Evolutionary conservation across 495 filamentous ascomycete species (phyloP).

Genomic region (Penicillium arizonense): DNA sequence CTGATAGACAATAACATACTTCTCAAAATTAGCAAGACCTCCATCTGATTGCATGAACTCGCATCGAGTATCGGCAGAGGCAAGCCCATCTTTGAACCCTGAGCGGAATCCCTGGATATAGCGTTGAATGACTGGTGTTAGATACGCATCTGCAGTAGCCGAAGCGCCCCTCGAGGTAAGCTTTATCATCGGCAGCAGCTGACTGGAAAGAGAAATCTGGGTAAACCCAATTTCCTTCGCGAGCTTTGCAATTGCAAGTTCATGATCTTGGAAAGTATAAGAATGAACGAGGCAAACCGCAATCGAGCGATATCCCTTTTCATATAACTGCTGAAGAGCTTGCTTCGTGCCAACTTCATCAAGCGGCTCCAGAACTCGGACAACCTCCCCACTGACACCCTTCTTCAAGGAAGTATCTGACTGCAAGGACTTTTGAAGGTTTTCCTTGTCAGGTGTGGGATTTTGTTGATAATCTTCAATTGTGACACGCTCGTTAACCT

Average conservation of each 20-base stretch:
- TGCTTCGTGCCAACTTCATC: constrained; percentile 19
- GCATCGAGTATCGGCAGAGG: constrained; percentile 33
- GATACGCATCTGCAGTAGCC: constrained; percentile 86
- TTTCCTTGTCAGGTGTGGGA: constrained; percentile 17
- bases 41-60: constrained; percentile 49
- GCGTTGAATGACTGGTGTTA: constrained; percentile 84
- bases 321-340: constrained; percentile 31
- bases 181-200: constrained; percentile 77
- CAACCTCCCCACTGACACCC: constrained; percentile 39
- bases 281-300: constrained; percentile 46
- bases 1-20: background rate
- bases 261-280: constrained; percentile 46
- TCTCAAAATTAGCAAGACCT: constrained; percentile 42
- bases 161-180: constrained; percentile 71
- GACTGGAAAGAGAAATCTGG: constrained; percentile 44
- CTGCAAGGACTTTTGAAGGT: constrained; percentile 47
- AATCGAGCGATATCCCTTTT: constrained; percentile 36
- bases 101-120: constrained; percentile 78
- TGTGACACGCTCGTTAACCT: constrained; percentile 69
- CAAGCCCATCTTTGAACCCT: constrained; percentile 45
- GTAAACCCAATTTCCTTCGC: constrained; percentile 39
- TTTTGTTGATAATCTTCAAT: constrained; percentile 60
- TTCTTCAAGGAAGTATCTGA: constrained; percentile 21
- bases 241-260: constrained; percentile 35
- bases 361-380: constrained; percentile 35